Evolutionary conservation across 352 stramenopile genomes (phyloP).

Genomic region (Phytophthora pseudosyringae): DNA sequence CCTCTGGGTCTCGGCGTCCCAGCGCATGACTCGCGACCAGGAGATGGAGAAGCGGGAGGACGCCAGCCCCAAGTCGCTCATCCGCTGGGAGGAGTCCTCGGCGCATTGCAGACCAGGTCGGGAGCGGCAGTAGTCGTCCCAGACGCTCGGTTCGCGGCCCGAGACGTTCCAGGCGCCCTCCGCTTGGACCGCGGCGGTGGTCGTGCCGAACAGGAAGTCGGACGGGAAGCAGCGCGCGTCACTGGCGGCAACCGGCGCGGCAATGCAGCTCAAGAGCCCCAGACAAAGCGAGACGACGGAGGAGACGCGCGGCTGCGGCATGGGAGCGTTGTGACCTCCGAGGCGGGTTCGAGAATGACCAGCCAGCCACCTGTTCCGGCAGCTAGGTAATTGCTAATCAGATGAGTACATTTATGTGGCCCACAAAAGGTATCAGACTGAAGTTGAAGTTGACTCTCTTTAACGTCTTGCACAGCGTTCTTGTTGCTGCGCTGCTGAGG

Average conservation of each 20-base stretch:
- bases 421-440: constrained; percentile 1
- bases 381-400: constrained; percentile 8
- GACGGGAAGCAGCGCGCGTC: constrained; percentile 49
- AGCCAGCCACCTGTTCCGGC: neutral
- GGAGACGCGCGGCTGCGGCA: neutral
- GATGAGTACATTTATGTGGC: neutral
- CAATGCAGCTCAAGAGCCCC: constrained; percentile 1
- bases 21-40: constrained; percentile 44
- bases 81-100: constrained; percentile 86
- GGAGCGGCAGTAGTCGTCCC: constrained; percentile 32
- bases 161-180: constrained; percentile 31
- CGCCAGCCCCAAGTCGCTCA: constrained; percentile 87
- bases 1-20: constrained; percentile 15
- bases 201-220: constrained; percentile 39
- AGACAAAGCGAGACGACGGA: constrained; percentile 9
- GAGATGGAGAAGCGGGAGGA: constrained; percentile 77
- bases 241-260: neutral
- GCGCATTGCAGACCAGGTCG: constrained; percentile 66
- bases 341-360: constrained; percentile 11
- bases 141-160: constrained; percentile 32
- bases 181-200: constrained; percentile 31
- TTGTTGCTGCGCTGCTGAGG: neutral
- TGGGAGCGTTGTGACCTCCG: neutral
- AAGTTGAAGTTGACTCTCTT: constrained; percentile 5
- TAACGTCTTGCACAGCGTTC: neutral